Percentiles rank a stretch among this genome's conserved stretches.
Evolutionary conservation across 2,329 filamentous ascomycete genomes (phyloP).

Genomic region (Ceratocystis variospora): DNA sequence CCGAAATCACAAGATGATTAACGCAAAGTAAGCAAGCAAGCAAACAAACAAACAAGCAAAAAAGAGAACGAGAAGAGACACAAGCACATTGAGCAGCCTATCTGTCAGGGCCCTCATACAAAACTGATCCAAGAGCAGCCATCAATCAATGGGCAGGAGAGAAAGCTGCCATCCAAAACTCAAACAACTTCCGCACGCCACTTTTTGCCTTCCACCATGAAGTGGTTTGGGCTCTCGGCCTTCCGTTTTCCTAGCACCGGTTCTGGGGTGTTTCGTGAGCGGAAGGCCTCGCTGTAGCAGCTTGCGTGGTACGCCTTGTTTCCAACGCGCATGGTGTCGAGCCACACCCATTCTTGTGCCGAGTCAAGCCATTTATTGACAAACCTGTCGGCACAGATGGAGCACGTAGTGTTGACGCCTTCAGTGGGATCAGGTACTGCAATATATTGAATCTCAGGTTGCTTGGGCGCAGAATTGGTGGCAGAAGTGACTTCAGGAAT

Average conservation of each 20-base stretch:
- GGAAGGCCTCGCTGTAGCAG: constrained; percentile 71
- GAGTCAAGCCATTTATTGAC: constrained; percentile 85
- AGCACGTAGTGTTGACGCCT: constrained; percentile 64
- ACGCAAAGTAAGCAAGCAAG: not conserved
- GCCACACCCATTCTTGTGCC: constrained; percentile 93
- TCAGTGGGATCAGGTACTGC: constrained; percentile 67
- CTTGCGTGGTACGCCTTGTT: constrained; percentile 76
- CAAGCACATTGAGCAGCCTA: not conserved
- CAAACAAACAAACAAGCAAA: no score
- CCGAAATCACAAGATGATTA: not conserved
- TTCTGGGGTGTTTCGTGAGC: constrained; percentile 42
- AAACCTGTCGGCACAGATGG: constrained; percentile 92
- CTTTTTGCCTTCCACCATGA: constrained; percentile 19
- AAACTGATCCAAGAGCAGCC: not conserved
- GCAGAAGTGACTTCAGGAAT: constrained; percentile 27
- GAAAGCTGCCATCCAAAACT: not conserved
- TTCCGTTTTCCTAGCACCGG: constrained; percentile 61
- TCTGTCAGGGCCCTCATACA: not conserved
- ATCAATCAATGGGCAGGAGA: not conserved
- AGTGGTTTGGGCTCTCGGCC: constrained; percentile 32
- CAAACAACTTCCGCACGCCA: constrained; percentile 17
- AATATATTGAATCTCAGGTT: constrained; percentile 53
- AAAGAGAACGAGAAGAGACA: not conserved
- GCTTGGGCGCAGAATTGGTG: constrained; percentile 34
- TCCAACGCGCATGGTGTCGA: constrained; percentile 68